These are phyloP conservation scores for Ehretia macrophylla DNA, from an alignment of 257 asterid genomes.

Conservation along the genomic window DNA sequence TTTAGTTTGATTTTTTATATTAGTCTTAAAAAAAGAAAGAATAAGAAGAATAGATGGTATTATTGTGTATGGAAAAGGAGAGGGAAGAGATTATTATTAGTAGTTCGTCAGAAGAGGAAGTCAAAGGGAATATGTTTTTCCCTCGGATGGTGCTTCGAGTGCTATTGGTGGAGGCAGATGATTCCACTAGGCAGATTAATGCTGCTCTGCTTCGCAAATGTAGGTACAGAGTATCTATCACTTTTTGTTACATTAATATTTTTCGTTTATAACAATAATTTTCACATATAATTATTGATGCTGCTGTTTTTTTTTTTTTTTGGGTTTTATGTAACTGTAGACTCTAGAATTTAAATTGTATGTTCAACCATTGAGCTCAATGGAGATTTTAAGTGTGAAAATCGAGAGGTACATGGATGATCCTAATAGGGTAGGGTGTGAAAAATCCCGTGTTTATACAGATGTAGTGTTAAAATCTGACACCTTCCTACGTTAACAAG, in stretches of 20 bases:
- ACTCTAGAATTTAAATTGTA: no score
- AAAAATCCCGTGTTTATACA: no score
- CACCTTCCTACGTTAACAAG: no score
- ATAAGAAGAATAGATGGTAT: no score
- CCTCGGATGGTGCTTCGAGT: slow-evolving; percentile 71
- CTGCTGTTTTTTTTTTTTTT: no score
- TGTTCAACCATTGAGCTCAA: no score
- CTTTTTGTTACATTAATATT: slow-evolving; percentile 33
- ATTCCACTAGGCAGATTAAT: slow-evolving; percentile 86
- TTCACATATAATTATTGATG: neutral
- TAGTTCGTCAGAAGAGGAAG: slow-evolving; percentile 19
- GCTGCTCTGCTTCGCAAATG: slow-evolving; percentile 92
- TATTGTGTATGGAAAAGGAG: neutral
- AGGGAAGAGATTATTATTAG: slow-evolving; percentile 14
- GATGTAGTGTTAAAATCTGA: no score
- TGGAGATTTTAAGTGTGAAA: no score
- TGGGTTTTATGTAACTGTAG: no score
- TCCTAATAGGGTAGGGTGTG: no score
- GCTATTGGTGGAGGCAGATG: slow-evolving; percentile 86
- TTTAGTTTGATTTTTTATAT: no score
- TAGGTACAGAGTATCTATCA: slow-evolving; percentile 83
- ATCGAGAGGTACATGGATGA: no score
- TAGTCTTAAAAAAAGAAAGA: neutral
- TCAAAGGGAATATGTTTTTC: slow-evolving; percentile 72
- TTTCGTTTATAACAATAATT: neutral